A percentile compares a stretch with the other conserved stretches of the same genome.
phyloP scores from a whole-genome alignment of 2,329 filamentous ascomycete species.

The Pseudogymnoascus destructans region DNA sequence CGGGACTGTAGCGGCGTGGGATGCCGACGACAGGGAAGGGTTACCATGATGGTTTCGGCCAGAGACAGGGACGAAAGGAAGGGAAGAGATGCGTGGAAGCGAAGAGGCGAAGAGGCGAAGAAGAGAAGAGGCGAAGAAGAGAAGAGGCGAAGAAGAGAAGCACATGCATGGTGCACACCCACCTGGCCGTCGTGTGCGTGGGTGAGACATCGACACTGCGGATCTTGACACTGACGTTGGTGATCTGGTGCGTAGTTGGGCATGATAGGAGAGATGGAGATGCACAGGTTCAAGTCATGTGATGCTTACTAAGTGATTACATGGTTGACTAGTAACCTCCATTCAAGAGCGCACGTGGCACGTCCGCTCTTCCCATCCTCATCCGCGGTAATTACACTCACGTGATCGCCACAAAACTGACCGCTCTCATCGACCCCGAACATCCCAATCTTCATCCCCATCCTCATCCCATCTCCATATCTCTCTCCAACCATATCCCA shows the following conservation, averaged over 20 bases:
- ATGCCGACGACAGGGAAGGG: background rate
- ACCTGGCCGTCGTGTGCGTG: background rate
- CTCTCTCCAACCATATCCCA: background rate
- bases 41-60: background rate
- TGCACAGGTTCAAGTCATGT: too few species aligned
- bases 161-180: conserved; percentile 5
- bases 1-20: background rate
- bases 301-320: too few species aligned
- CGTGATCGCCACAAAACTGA: too few species aligned
- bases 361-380: too few species aligned
- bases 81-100: background rate
- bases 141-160: too few species aligned
- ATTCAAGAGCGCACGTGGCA: too few species aligned
- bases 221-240: background rate
- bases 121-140: too few species aligned
- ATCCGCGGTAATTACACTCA: too few species aligned
- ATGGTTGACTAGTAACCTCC: too few species aligned
- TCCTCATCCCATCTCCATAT: background rate
- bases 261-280: conserved; percentile 2
- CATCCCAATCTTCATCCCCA: background rate
- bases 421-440: too few species aligned
- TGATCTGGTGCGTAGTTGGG: conserved; percentile 1
- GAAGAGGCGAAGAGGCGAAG: too few species aligned
- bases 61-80: background rate
- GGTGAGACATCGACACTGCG: background rate